Base-by-base conservation (phyloP, 2,329 filamentous ascomycete genomes). In the Penicillium verrucosum region DNA sequence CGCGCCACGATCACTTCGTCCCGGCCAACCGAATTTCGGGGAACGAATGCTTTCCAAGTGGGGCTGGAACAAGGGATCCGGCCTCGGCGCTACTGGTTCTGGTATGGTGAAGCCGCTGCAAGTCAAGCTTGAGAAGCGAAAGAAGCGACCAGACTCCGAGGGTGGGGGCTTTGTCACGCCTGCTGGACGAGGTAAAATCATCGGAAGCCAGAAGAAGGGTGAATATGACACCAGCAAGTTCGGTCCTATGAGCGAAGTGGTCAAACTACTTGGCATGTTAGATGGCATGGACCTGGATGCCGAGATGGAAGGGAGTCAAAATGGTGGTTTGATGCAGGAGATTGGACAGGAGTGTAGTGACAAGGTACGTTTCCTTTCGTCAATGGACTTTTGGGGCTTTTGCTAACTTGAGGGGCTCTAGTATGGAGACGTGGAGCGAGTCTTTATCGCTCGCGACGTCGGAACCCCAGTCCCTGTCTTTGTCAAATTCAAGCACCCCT, bases 301-400 rank as follows among this genome's bases (percentile, higher is more conserved):
- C n/a, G 93, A 97, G 73, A 85, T 96, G 47, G 84, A 87, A 57
- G 77, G 81, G 12, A 75, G 78, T 18, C 81, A 85, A 34, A 81
- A 82, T 52, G 80, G 79, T 12, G 82, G 82, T 14, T 77, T 99
- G 49, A 87, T 93, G 65, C 93, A 97, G 76, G 92, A 97, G 72
- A 97, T 99, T 73, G 94, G 94, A 7, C 90, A 97, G 68, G 90
- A 96, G 70, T 97, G 95, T 73, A 87, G 87, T 48, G 85, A 90
- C 62, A 92, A 92, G 81, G 84, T 87, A 69, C 63, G 70, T 61
- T n/a, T 4, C 14, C 10, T 43, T 23, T 36, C 4, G 36, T 34
- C 23, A 12, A 36, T 18, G 30, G 47, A 16, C 2, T 44, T 50
- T 44, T 49, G 45, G 23, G 9, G 21, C 44, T 18, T 40, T 32